phyloP scores from a whole-genome alignment of 2,329 filamentous ascomycete species.

The Didymella keratinophila region DNA sequence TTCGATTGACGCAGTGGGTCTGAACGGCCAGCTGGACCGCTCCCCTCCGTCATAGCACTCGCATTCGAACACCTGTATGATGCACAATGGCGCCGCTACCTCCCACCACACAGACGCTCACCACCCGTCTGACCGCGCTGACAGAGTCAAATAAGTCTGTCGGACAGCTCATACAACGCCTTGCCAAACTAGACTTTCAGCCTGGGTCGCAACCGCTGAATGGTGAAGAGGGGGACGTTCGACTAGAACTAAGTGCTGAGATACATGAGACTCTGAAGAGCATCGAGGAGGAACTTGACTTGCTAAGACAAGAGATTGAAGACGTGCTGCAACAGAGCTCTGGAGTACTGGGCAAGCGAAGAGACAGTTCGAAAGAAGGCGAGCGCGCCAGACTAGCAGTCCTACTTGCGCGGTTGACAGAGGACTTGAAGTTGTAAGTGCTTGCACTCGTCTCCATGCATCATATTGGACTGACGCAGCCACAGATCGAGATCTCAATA shows the following conservation, averaged over 20 bases:
- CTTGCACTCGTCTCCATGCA: background rate
- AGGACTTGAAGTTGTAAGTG: conserved; percentile 75
- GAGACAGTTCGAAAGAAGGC: conserved; percentile 64
- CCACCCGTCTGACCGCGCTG: conserved; percentile 60
- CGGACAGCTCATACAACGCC: conserved; percentile 63
- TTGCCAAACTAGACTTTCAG: conserved; percentile 67
- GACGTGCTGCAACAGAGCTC: conserved; percentile 64
- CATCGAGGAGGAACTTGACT: conserved; percentile 82
- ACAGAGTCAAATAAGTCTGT: conserved; percentile 62
- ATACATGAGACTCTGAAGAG: conserved; percentile 81
- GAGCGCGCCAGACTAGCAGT: conserved; percentile 72
- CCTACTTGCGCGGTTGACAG: conserved; percentile 69
- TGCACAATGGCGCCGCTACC: conserved; percentile 47
- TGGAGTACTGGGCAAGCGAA: conserved; percentile 41
- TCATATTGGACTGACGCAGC: background rate
- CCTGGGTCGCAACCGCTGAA: conserved; percentile 67
- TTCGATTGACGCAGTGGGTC: conserved; percentile 23
- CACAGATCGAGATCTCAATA: conserved; percentile 70
- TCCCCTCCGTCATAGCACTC: conserved; percentile 42
- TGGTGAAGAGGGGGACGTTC: conserved; percentile 69
- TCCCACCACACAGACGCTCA: conserved; percentile 51
- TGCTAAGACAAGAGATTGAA: conserved; percentile 78
- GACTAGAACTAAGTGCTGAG: conserved; percentile 78
- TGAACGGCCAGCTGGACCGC: conserved; percentile 29
- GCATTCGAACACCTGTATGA: conserved; percentile 37